phyloP scores from a whole-genome alignment of 345 rosid species.

The Corymbia maculata region DNA sequence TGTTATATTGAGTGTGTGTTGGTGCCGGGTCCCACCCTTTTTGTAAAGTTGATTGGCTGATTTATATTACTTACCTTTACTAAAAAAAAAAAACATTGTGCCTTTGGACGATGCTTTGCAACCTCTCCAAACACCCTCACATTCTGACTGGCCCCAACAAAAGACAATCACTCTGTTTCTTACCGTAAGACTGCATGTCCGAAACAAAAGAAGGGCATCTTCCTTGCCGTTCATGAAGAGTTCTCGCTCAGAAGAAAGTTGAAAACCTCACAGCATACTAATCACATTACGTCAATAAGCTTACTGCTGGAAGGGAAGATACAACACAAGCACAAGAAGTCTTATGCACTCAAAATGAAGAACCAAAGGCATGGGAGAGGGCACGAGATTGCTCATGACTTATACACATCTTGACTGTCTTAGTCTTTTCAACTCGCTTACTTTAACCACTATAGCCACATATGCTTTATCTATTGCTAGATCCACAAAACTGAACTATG shows the following conservation, averaged over 20 bases:
- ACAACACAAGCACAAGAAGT: neutral
- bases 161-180: neutral
- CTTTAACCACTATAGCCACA: neutral
- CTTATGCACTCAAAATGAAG: neutral
- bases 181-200: neutral
- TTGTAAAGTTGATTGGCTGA: no score
- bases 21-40: no score
- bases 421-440: neutral
- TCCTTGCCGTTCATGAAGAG: neutral
- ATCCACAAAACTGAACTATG: neutral
- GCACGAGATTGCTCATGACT: neutral
- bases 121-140: neutral
- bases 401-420: neutral
- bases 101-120: neutral
- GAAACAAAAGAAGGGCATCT: neutral
- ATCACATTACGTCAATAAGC: neutral
- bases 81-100: neutral
- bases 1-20: no score
- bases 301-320: neutral
- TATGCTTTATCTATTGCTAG: neutral
- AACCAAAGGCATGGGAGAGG: neutral
- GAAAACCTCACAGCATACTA: neutral
- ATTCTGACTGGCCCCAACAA: neutral
- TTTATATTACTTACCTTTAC: no score
- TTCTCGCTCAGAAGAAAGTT: neutral